phyloP scores from a whole-genome alignment of 768 basidiomycete genomes.

The Suillus occidentalis region DNA sequence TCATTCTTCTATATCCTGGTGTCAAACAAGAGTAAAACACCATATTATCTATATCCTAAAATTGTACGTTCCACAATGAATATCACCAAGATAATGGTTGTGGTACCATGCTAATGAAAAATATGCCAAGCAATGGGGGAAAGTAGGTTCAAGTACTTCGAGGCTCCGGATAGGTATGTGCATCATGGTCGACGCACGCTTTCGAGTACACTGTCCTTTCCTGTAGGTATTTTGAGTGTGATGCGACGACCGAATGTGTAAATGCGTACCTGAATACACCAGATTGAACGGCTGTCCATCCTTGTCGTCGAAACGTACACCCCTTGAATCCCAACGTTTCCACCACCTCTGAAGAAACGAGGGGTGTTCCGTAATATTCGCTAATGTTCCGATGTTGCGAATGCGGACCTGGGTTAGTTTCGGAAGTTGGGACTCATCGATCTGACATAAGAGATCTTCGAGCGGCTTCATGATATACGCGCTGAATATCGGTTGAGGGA shows the following conservation, averaged over 20 bases:
- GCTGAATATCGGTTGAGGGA: slow-evolving; percentile 38
- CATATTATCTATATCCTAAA: neutral
- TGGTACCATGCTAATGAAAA: neutral
- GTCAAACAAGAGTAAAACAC: neutral
- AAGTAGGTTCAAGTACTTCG: neutral
- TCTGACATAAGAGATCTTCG: slow-evolving; percentile 37
- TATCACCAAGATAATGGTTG: neutral
- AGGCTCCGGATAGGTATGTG: neutral
- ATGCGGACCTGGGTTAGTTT: slow-evolving; percentile 38
- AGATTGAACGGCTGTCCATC: slow-evolving; percentile 25
- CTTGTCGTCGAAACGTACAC: slow-evolving; percentile 34
- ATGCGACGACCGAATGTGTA: neutral
- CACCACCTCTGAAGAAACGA: slow-evolving; percentile 31
- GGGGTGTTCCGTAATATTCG: slow-evolving; percentile 28
- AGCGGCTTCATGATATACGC: slow-evolving; percentile 43
- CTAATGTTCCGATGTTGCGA: slow-evolving; percentile 41
- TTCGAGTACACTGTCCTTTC: neutral
- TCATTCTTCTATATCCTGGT: neutral
- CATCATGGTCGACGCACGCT: neutral
- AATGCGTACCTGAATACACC: neutral
- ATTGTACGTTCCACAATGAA: neutral
- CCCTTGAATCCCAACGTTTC: slow-evolving; percentile 26
- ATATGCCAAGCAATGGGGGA: neutral
- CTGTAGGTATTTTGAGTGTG: neutral
- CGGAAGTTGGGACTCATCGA: slow-evolving; percentile 37